Percentiles rank a stretch among this genome's conserved stretches.
phyloP scores from a whole-genome alignment of 352 stramenopile genomes.

The Phytophthora sp. region DNA sequence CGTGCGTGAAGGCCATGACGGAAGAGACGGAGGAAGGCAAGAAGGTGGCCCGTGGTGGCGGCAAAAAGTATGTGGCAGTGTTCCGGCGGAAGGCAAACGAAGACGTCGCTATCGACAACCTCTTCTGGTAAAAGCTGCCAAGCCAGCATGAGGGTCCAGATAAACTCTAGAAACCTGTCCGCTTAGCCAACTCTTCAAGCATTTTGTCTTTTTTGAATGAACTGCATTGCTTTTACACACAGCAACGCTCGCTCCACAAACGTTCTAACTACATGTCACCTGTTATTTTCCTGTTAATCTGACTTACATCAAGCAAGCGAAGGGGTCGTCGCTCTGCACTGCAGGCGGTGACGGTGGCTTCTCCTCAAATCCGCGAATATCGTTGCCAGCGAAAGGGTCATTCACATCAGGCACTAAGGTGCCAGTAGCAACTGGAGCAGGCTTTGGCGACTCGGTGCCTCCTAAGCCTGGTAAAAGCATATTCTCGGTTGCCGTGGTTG shows the following conservation, averaged over 20 bases:
- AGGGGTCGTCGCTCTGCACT: constrained; percentile 64
- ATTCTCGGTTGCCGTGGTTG: constrained; percentile 6
- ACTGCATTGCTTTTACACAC: constrained; percentile 34
- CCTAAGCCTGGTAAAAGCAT: constrained; percentile 22
- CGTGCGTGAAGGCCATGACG: constrained; percentile 95
- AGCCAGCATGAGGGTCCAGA: background rate
- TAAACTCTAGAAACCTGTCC: background rate
- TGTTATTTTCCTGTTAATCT: constrained; percentile 5
- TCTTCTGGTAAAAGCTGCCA: constrained; percentile 63
- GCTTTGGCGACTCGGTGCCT: constrained; percentile 8
- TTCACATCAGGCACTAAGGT: constrained; percentile 33
- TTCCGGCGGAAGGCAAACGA: constrained; percentile 77
- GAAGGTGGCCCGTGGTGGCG: constrained; percentile 94
- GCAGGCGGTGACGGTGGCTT: constrained; percentile 34
- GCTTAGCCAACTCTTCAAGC: background rate
- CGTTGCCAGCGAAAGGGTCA: constrained; percentile 71
- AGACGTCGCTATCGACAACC: constrained; percentile 59
- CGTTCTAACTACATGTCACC: constrained; percentile 26
- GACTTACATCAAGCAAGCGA: constrained; percentile 63
- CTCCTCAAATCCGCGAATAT: constrained; percentile 60
- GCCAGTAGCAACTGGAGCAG: constrained; percentile 8
- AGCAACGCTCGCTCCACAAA: constrained; percentile 11
- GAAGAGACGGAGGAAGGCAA: constrained; percentile 98
- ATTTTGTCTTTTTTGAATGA: constrained; percentile 26
- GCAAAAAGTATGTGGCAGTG: constrained; percentile 90